These are phyloP conservation scores for Colletotrichum ledebouriae DNA, from an alignment of 2,329 filamentous ascomycete species.

Conservation along the genomic window DNA sequence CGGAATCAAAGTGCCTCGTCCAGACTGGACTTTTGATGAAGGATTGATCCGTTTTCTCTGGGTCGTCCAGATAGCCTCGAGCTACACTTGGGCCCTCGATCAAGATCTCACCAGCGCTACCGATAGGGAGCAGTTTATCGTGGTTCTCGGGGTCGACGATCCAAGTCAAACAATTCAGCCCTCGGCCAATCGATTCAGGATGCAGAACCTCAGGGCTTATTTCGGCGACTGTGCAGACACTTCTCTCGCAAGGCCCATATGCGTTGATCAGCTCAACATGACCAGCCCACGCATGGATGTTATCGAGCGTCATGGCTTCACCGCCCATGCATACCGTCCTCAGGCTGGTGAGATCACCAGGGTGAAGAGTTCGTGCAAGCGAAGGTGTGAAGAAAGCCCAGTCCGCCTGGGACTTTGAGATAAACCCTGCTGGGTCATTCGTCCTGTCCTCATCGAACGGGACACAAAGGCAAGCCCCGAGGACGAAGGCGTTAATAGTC, in stretches of 20 bases:
- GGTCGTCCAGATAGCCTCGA: conserved; percentile 40
- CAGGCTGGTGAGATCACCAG: conserved; percentile 10
- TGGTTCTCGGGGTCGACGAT: conserved; percentile 46
- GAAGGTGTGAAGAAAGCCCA: conserved; percentile 39
- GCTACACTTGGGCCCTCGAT: conserved; percentile 48
- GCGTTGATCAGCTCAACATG: conserved; percentile 31
- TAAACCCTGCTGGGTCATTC: conserved; percentile 45
- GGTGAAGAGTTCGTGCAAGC: conserved; percentile 29
- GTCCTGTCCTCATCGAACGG: conserved; percentile 54
- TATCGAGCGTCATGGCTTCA: conserved; percentile 32
- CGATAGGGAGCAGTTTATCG: conserved; percentile 45
- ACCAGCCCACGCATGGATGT: conserved; percentile 19
- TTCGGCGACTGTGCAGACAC: conserved; percentile 37
- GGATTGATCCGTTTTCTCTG: neutral
- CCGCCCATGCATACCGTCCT: conserved; percentile 35
- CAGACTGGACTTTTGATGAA: conserved; percentile 32
- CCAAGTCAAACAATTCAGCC: conserved; percentile 43
- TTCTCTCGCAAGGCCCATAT: conserved; percentile 35
- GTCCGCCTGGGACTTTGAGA: conserved; percentile 19
- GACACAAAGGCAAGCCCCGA: conserved; percentile 54
- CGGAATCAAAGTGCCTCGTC: neutral
- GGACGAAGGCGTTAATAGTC: conserved; percentile 54
- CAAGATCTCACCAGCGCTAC: conserved; percentile 47
- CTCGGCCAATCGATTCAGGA: conserved; percentile 29
- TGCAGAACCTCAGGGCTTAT: neutral